Conservation (phyloP, 805 yeast genomes). For the Candida mattraensis region DNA sequence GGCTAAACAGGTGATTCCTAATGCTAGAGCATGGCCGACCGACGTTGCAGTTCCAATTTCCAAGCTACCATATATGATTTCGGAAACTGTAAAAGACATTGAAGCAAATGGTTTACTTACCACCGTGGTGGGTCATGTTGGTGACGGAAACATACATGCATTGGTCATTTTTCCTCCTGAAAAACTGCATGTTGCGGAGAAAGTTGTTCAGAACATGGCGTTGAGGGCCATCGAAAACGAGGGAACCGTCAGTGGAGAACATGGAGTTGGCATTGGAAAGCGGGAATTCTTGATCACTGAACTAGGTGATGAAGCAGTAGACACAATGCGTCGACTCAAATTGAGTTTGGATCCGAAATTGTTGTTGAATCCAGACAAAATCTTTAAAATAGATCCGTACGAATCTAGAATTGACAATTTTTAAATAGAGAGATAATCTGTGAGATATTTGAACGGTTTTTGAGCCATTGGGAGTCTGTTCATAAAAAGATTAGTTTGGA, state of each 20-base stretch:
- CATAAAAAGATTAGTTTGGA: too few relatives aligned
- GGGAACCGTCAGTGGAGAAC: conserved; percentile 85
- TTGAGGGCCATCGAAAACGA: conserved; percentile 63
- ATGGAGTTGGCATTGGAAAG: conserved; percentile 83
- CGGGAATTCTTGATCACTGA: conserved; percentile 58
- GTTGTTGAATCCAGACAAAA: conserved; percentile 73
- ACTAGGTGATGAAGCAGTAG: conserved; percentile 64
- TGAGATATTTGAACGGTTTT: too few relatives aligned
- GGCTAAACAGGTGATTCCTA: conserved; percentile 48
- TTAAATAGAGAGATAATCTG: too few relatives aligned
- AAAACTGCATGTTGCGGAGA: conserved; percentile 44
- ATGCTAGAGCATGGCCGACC: conserved; percentile 61
- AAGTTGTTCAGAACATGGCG: conserved; percentile 61
- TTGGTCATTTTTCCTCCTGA: conserved; percentile 56
- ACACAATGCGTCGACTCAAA: conserved; percentile 69
- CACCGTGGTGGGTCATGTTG: conserved; percentile 73
- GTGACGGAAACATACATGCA: conserved; percentile 80
- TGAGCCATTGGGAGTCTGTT: too few relatives aligned
- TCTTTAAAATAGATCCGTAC: conserved; percentile 64
- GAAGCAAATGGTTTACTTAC: conserved; percentile 49
- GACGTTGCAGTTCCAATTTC: conserved; percentile 85
- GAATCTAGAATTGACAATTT: conserved; percentile 18
- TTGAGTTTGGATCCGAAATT: conserved; percentile 71
- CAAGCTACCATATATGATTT: conserved; percentile 57
- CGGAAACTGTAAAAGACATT: conserved; percentile 61